phyloP scores from a whole-genome alignment of 257 asterid species.

The Orobanche coerulescens region DNA sequence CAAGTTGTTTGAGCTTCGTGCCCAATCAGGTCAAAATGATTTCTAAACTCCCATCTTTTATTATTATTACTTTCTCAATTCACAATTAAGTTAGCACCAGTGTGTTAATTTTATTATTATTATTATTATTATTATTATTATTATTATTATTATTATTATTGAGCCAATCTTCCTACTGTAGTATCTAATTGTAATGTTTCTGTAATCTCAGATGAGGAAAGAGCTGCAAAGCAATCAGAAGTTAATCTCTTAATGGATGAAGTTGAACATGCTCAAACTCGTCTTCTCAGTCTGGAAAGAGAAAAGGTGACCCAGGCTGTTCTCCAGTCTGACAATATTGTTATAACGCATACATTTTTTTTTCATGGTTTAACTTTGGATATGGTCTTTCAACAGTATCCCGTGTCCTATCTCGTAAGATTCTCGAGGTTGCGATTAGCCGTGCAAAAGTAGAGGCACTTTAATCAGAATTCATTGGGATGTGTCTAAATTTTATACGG shows the following conservation, averaged over 20 bases:
- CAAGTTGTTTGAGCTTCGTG: conserved; percentile 93
- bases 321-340: conserved; percentile 11
- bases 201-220: conserved; percentile 66
- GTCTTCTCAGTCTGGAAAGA: conserved; percentile 92
- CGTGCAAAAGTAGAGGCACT: not conserved
- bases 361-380: conserved; percentile 11
- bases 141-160: no score
- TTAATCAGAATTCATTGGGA: not conserved
- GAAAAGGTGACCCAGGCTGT: conserved; percentile 59
- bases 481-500: not conserved
- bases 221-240: conserved; percentile 92
- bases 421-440: not conserved
- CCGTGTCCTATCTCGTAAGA: not conserved
- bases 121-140: no score
- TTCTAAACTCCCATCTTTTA: not conserved
- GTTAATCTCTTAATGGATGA: conserved; percentile 92
- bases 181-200: conserved; percentile 18
- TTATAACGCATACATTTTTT: not conserved
- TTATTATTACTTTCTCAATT: not conserved
- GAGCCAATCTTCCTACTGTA: conserved; percentile 1
- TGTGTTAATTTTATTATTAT: no score
- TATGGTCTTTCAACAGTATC: not conserved
- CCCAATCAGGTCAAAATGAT: conserved; percentile 78
- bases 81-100: not conserved
- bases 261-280: conserved; percentile 94